Evolutionary conservation across 371 early-diverging fungal species (phyloP).

Genomic region (Mortierella sp.): DNA sequence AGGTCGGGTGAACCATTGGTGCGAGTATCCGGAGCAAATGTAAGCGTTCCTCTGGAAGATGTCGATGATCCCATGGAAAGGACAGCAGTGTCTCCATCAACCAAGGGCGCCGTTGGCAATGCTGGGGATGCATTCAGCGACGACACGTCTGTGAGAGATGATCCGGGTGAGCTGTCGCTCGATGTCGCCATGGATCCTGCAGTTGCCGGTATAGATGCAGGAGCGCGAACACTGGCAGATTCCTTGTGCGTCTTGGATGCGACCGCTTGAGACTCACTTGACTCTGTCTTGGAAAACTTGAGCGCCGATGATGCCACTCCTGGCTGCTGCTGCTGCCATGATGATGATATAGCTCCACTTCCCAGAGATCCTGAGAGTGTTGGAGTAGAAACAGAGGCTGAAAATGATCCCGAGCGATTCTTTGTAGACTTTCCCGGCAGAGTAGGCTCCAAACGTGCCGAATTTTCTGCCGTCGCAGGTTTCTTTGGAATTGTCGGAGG

Average conservation of each 20-base stretch:
- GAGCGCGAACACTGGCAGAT: neutral
- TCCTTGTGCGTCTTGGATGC: neutral
- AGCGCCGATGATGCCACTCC: neutral
- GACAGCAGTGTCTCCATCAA: neutral
- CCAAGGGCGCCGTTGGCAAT: neutral
- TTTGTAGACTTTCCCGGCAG: conserved; percentile 41
- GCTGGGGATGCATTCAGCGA: conserved; percentile 23
- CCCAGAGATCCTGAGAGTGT: neutral
- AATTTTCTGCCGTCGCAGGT: conserved; percentile 42
- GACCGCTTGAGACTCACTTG: neutral
- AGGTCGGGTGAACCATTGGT: conserved; percentile 5
- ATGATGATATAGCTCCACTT: neutral
- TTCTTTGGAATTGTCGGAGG: conserved; percentile 63
- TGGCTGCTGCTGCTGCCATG: neutral
- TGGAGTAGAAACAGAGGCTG: conserved; percentile 20
- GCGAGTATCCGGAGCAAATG: conserved; percentile 8
- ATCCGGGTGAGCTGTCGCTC: conserved; percentile 20
- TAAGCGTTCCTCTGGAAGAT: neutral
- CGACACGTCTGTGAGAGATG: conserved; percentile 19
- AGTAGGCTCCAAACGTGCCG: conserved; percentile 46
- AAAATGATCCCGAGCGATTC: conserved; percentile 29
- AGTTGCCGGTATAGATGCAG: conserved; percentile 8
- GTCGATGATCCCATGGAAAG: neutral
- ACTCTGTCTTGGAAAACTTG: conserved; percentile 4
- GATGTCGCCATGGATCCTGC: conserved; percentile 14